Conservation (phyloP, 2,329 filamentous ascomycete genomes). For the Talaromyces sp. region DNA sequence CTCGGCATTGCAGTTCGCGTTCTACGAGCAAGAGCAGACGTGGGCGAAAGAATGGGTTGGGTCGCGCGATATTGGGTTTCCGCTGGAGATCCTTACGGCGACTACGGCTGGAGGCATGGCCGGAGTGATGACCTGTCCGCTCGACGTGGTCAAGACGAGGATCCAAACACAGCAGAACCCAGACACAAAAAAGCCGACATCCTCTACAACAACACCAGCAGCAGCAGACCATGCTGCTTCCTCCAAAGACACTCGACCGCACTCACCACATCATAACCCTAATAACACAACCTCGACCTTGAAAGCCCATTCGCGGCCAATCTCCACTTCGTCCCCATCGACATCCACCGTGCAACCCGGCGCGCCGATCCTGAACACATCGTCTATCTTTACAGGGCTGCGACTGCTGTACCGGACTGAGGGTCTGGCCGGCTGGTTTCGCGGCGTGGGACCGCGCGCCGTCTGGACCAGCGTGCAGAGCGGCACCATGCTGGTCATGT, state of each 20-base stretch:
- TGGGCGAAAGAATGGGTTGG: constrained; percentile 75
- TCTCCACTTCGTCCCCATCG: constrained; percentile 85
- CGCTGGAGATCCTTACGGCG: constrained; percentile 82
- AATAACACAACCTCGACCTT: background rate
- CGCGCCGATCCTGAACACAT: constrained; percentile 76
- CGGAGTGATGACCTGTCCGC: constrained; percentile 87
- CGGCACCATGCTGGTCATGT: constrained; percentile 92
- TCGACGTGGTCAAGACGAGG: constrained; percentile 95
- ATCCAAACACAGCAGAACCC: constrained; percentile 85
- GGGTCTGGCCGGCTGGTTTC: constrained; percentile 84
- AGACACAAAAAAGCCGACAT: constrained; percentile 22
- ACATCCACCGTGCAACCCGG: constrained; percentile 76
- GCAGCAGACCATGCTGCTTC: constrained; percentile 44
- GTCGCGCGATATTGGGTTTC: constrained; percentile 76
- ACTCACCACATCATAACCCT: background rate
- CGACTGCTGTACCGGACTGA: constrained; percentile 86
- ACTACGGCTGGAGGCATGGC: constrained; percentile 87
- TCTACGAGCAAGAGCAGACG: constrained; percentile 89
- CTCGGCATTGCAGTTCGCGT: constrained; percentile 93
- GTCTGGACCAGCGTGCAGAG: constrained; percentile 98
- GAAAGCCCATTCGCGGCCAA: constrained; percentile 59
- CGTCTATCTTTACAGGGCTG: constrained; percentile 79
- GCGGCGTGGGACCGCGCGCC: constrained; percentile 84
- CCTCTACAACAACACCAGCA: constrained; percentile 20
- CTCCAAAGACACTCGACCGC: constrained; percentile 17